Percentiles rank a stretch among this genome's conserved stretches.
phyloP scores from a whole-genome alignment of 352 stramenopile genomes.

The Phytopythium mirpurense region DNA sequence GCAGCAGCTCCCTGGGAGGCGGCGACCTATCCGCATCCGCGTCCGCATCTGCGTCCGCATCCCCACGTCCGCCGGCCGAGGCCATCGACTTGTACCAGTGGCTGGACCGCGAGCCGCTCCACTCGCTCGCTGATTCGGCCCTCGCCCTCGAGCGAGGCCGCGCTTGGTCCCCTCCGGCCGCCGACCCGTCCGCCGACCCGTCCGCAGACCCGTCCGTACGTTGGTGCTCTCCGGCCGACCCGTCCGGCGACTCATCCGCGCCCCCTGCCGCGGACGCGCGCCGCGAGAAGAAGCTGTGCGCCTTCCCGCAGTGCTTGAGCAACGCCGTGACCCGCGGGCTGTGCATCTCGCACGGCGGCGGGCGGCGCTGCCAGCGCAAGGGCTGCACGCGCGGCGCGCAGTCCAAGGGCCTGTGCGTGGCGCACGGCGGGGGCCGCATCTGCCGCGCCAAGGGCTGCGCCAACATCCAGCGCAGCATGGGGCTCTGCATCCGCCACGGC shows the following conservation, averaged over 20 bases:
- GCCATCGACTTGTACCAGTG: conserved; percentile 38
- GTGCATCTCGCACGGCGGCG: conserved; percentile 78
- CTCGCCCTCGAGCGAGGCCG: conserved; percentile 46
- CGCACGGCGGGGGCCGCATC: conserved; percentile 76
- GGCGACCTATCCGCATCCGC: too few relatives aligned
- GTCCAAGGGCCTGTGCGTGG: conserved; percentile 81
- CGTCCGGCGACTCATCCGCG: neutral
- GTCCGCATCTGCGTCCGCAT: too few relatives aligned
- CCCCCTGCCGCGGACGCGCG: conserved; percentile 13
- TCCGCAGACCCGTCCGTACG: too few relatives aligned
- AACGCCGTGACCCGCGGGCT: conserved; percentile 78
- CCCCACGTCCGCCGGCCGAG: conserved; percentile 19
- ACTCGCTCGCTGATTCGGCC: conserved; percentile 53
- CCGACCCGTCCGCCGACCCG: too few relatives aligned
- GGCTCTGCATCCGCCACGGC: conserved; percentile 58
- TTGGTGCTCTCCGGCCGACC: conserved; percentile 17
- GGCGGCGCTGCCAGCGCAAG: conserved; percentile 75
- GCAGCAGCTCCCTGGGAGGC: conserved; percentile 61
- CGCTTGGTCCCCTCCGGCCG: too few relatives aligned
- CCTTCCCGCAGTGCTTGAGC: conserved; percentile 62
- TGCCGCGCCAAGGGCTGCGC: conserved; percentile 74
- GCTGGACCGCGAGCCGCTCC: conserved; percentile 25
- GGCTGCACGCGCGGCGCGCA: conserved; percentile 76
- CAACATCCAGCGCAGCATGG: conserved; percentile 86
- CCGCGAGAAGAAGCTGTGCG: conserved; percentile 76